Base-by-base conservation (phyloP, 148 eudicot species). In the Fagopyrum tataricum region DNA sequence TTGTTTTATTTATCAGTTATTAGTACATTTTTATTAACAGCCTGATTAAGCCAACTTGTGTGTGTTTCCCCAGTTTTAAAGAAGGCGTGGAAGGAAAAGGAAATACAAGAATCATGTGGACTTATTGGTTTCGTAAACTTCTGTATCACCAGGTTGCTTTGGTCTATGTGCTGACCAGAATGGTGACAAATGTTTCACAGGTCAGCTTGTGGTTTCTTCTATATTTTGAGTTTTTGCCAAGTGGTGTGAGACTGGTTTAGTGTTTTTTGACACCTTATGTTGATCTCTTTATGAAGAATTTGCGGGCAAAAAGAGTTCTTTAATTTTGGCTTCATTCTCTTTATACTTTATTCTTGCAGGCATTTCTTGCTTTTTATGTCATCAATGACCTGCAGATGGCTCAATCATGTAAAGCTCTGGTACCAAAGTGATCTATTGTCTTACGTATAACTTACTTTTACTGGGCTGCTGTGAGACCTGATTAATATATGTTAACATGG, bases 111-210 rank as follows among this genome's bases (percentile, higher is more conserved):
- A 84, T 95, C 74, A 78, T 87, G 56, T 95, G 98, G 98, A 85
- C 86, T 51, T 90, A 91, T 82, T 95, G 98, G 98, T 95, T 95
- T 73, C 88, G 78, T 53, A 95, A 90, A 86, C 75, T 88, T 75
- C 80, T 95, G 51, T 95, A 95, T 84, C 82, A 95, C 79, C 97
- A 95, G 83, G 97, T 90, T 73, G 96, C 98, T 74, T 81, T 90
- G 80, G 88, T 95, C 75, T 95, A 95, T 85, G 88, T 95, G 56
- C 79, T 91, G 52, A 91, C 97, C 59, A 87, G 98, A 84, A 77
- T 95, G 18, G 89, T 95, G 47, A 90, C 93, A 40, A 95, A 95
- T 86, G 89, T 95, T 77, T 91, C 98, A 71, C 98, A 91, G 97
- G 97, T 95, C 67, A 78, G 82, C 49, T 44, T n/a, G 8, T 31